Base-by-base conservation (phyloP, 352 stramenopile genomes). In the Halophytophthora batemanensis region DNA sequence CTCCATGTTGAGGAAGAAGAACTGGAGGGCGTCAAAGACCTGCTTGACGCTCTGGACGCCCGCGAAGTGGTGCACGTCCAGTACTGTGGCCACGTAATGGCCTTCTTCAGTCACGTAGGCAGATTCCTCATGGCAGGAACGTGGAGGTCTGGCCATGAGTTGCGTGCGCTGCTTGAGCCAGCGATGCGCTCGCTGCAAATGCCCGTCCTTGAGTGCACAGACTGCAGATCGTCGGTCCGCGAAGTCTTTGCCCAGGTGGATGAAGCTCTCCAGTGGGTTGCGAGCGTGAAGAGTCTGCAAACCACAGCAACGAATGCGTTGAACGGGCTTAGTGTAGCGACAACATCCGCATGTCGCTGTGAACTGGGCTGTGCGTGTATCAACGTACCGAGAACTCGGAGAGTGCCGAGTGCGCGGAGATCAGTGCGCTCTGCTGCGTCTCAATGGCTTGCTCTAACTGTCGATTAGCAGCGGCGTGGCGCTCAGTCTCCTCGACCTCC, bases 41-140 rank as follows among this genome's bases (percentile, higher is more conserved):
- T 74, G 60, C 7, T 60, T 66, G 1, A 71, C 53, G 11, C 50
- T 69, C 23, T 53, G 43, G 28, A 74, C 29, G 0, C 53, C 61
- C 6, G 49, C 48, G 57, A 85, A 82, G n/a, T 68, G 64, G 4
- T 64, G 71, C 21, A 75, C 62, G 40, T 81, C 74, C 46, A 82
- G 61, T 36, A 67, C 66, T 7, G 52, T 57, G 15, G 63, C 45
- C 31, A 58, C 59, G 38, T 71, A 76, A 23, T 74, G 60, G 10
- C 60, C 60, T 12, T 72, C 50, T 1, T 64, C 56, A 29, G 46
- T 71, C 54, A 77, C 51, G 22, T 70, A 63, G 6, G 63, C 63
- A 50, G 72, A 59, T 14, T 66, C 56, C 17, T 79, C 62, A 10
- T 69, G 54, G 19, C 68, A 68, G 43, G 64, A 35, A 25, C 53